phyloP scores from a whole-genome alignment of 2,329 filamentous ascomycete species.

The Penicillium crustosum region DNA sequence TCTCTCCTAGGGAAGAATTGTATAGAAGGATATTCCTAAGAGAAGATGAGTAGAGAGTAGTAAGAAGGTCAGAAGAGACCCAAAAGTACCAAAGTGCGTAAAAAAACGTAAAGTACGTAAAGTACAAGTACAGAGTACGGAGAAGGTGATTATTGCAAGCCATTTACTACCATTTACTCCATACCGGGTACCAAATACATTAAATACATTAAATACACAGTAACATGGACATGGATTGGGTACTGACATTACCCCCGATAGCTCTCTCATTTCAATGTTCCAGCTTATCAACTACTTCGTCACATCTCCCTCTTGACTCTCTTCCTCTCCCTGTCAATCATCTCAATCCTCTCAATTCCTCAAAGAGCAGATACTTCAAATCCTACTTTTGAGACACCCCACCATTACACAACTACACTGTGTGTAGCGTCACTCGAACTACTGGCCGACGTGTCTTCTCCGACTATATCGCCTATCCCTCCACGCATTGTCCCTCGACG shows the following conservation, averaged over 20 bases:
- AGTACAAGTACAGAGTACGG: too few species aligned
- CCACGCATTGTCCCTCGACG: not conserved
- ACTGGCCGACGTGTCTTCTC: slow-evolving; percentile 9
- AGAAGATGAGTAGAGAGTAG: too few species aligned
- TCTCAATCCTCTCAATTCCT: not conserved
- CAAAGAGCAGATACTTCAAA: not conserved
- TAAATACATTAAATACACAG: not conserved
- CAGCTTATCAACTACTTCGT: not conserved
- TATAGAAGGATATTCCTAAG: not conserved
- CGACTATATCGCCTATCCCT: not conserved
- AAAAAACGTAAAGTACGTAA: too few species aligned
- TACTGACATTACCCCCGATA: not conserved
- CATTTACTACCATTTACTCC: too few species aligned
- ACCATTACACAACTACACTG: not conserved
- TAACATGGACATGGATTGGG: not conserved
- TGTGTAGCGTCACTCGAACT: slow-evolving; percentile 3
- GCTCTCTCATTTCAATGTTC: not conserved
- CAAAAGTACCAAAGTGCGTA: too few species aligned
- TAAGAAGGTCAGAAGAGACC: too few species aligned
- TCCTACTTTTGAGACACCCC: not conserved
- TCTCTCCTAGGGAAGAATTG: not conserved
- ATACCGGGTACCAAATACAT: not conserved
- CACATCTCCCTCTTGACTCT: not conserved
- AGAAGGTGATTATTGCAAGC: too few species aligned
- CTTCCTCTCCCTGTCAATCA: not conserved